phyloP scores from a whole-genome alignment of 495 filamentous ascomycete species.

The Talaromyces thailandensis region DNA sequence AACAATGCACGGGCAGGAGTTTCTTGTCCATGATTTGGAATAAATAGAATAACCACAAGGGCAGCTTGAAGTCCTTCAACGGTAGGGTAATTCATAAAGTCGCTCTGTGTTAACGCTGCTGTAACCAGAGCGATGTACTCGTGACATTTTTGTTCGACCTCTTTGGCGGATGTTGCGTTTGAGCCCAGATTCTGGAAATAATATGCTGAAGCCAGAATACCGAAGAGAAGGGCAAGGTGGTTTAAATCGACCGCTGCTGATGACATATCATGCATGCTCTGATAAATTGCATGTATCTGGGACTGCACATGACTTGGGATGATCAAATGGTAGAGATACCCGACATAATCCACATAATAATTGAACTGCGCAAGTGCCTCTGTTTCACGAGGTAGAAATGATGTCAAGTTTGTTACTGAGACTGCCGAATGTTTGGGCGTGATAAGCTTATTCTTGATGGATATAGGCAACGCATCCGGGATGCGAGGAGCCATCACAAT shows the following conservation, averaged over 20 bases:
- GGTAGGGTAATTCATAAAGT: constrained; percentile 25
- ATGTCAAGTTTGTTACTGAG: constrained; percentile 8
- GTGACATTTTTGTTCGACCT: constrained; percentile 18
- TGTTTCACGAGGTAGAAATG: constrained; percentile 17
- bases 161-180: constrained; percentile 13
- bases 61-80: constrained; percentile 38
- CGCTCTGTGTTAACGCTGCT: constrained; percentile 26
- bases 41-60: constrained; percentile 28
- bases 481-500: constrained; percentile 32
- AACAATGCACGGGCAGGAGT: constrained; percentile 25
- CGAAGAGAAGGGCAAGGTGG: constrained; percentile 29
- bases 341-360: constrained; percentile 26
- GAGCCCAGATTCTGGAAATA: constrained; percentile 22
- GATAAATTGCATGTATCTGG: constrained; percentile 28
- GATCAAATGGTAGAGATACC: constrained; percentile 32
- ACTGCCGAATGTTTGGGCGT: constrained; percentile 1
- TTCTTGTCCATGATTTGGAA: constrained; percentile 18
- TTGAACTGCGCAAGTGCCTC: constrained; percentile 23
- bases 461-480: constrained; percentile 17
- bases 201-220: constrained; percentile 26
- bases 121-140: constrained; percentile 23
- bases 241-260: constrained; percentile 11
- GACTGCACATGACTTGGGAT: constrained; percentile 16
- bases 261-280: constrained; percentile 9
- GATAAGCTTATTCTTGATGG: constrained; percentile 15